Base-by-base conservation (phyloP, 208 protist genomes). In the Crithidia fasciculata region DNA sequence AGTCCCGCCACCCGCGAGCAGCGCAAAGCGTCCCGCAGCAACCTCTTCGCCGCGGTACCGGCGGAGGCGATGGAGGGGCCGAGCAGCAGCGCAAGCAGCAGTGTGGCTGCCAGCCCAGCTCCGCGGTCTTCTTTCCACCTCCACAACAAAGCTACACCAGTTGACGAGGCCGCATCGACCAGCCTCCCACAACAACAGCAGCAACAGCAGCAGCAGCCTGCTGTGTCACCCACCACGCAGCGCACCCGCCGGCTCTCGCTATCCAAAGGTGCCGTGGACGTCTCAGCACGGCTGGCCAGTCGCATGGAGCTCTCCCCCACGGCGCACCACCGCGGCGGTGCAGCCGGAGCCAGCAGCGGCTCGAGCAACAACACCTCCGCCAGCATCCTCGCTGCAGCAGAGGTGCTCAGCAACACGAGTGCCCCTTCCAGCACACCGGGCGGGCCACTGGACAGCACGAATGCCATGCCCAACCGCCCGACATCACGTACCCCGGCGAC, bases 181-280 rank as follows among this genome's bases (percentile, higher is more conserved):
- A 28, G 28, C 28, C 28, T 28, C 28, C 28, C 28, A 28, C 28
- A 28, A 28, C 28, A 28, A 28, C 28, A 28, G 28, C 28, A 28
- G 1, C 28, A 13, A 2, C 45, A 49, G 45, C 45, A 49, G 37
- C 1, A 19, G 41, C 44, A 53, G 13, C 45, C 5, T 5, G 41
- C 39, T 5, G 16, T 39, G 12, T 55, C 61, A 13, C 55, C 56
- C 16, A 36, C 61, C 8, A 50, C 16, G 9, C 63, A 65, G 72
- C 72, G 72, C 47, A 44, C 72, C 53, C 61, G 72, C 52, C 72
- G 72, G 4, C 56, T 45, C 7, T 76, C 72, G n/a, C 61, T 76
- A 8, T 70, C 62, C 15, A 66, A 66, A 39, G 72, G 58, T 8
- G 72, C 72, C 8, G 58, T 50, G n/a, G 66, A 76, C 52, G 63